Base-by-base conservation (phyloP, 257 asterid genomes). In the Phtheirospermum japonicum region DNA sequence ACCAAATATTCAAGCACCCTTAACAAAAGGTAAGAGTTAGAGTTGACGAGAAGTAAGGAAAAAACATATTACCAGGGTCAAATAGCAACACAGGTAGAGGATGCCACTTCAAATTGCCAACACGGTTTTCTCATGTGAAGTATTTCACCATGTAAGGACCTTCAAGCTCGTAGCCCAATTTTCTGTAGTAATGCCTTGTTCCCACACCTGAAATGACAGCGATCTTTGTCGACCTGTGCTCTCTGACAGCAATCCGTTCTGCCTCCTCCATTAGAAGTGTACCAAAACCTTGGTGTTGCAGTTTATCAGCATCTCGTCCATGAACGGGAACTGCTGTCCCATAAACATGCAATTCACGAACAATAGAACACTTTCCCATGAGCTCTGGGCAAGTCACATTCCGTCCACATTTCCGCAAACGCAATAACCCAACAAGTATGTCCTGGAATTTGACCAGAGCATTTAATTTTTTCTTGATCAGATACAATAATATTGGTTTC, bases 321-420 rank as follows among this genome's bases (percentile, higher is more conserved):
- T 89, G 99, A 19, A 93, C 97, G 5, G 99, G 99, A 60, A 93
- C 96, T 30, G 96, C 99, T 8, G 99, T 89, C 61, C 99, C 99
- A 30, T 93, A 93, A 28, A 93, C 99, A 30, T 89, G 99, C 61
- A 93, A 82, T 65, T 93, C 99, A 9, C 99, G 86, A 33, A 93
- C 92, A 28, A 93, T 89, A 5, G 99, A 93, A 76, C 99, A 93
- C 76, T 69, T 93, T 42, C 99, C 99, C 1, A 34, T 63, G 17
- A 93, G 91, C 67, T 93, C 99, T 9, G 97, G 95, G 74, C 96
- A 93, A 14, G 95, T 77, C 13, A 80, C 89, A 20, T 86, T 89
- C 54, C 69, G 74, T 57, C 97, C 99, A 73, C 96, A 87, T 72
- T 81, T 93, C 11, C 99, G 71, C 73, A 93, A 60, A 10, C 97